Evolutionary conservation across 495 filamentous ascomycete species (phyloP).

Genomic region (Venustampulla echinocandica): DNA sequence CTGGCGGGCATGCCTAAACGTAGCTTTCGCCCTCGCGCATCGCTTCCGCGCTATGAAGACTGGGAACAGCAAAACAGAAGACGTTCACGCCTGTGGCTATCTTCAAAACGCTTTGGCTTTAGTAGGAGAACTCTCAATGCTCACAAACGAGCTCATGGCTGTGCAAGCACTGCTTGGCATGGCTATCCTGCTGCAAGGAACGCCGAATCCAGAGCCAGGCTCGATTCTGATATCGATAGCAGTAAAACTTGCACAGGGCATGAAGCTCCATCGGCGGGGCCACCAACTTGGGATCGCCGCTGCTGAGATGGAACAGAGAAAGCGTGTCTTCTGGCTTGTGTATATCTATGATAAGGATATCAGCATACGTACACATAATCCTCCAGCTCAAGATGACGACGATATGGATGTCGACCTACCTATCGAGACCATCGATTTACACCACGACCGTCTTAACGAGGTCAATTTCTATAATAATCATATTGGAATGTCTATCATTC

Average conservation of each 20-base stretch:
- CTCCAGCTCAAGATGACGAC: slow-evolving; percentile 90
- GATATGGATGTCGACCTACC: slow-evolving; percentile 97
- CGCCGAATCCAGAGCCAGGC: slow-evolving; percentile 87
- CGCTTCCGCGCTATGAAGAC: slow-evolving; percentile 2
- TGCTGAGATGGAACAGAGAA: slow-evolving; percentile 88
- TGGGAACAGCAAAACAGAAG: slow-evolving; percentile 3
- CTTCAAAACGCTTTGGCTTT: slow-evolving; percentile 92
- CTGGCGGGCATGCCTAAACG: slow-evolving; percentile 2
- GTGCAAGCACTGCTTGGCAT: slow-evolving; percentile 92
- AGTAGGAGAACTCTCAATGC: slow-evolving; percentile 27
- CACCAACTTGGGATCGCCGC: slow-evolving; percentile 79
- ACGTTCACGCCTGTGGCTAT: slow-evolving; percentile 62
- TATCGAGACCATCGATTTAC: slow-evolving; percentile 74
- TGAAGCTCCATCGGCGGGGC: slow-evolving; percentile 85
- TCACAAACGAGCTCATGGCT: slow-evolving; percentile 32
- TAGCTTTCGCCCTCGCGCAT: slow-evolving; percentile 2
- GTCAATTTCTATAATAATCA: slow-evolving; percentile 84
- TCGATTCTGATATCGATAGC: slow-evolving; percentile 88
- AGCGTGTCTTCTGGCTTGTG: slow-evolving; percentile 94
- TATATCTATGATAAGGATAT: slow-evolving; percentile 93
- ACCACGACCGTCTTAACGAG: slow-evolving; percentile 82
- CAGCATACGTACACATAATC: slow-evolving; percentile 81
- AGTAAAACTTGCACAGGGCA: slow-evolving; percentile 85
- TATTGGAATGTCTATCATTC: slow-evolving; percentile 80
- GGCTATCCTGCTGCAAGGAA: slow-evolving; percentile 89